Evolutionary conservation across 805 yeast genomes (phyloP).

Genomic region (Candida dajiaensis): DNA sequence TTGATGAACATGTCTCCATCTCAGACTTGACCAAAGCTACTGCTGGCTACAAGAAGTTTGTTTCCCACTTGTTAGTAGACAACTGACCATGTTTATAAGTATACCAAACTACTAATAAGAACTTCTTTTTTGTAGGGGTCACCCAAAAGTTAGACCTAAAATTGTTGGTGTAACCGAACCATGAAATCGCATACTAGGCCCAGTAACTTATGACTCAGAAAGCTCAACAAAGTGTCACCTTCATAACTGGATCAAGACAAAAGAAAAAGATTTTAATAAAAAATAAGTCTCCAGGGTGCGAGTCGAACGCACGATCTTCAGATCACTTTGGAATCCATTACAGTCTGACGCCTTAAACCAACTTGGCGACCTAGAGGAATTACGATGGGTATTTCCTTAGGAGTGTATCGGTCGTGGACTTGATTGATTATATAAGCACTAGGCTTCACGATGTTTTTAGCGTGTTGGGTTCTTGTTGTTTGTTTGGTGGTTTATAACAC

Average conservation of each 20-base stretch:
- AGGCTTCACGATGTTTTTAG: neutral
- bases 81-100: neutral
- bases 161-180: no score
- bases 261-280: no score
- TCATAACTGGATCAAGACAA: no score
- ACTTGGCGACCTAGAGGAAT: conserved; percentile 19
- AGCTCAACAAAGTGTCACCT: no score
- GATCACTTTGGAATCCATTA: conserved; percentile 13
- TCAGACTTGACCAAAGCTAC: conserved; percentile 44
- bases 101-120: neutral
- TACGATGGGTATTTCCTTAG: neutral
- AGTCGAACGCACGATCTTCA: conserved; percentile 21
- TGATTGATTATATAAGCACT: neutral
- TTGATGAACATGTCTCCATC: conserved; percentile 45
- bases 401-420: neutral
- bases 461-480: neutral
- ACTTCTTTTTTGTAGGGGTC: neutral
- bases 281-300: conserved; percentile 17
- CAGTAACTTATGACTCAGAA: no score
- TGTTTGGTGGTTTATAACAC: no score
- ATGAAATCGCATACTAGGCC: no score
- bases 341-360: conserved; percentile 22
- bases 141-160: no score
- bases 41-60: conserved; percentile 39
- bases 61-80: conserved; percentile 9